Evolutionary conservation across 2,329 filamentous ascomycete genomes (phyloP).

Genomic region (Stenocarpella maydis): DNA sequence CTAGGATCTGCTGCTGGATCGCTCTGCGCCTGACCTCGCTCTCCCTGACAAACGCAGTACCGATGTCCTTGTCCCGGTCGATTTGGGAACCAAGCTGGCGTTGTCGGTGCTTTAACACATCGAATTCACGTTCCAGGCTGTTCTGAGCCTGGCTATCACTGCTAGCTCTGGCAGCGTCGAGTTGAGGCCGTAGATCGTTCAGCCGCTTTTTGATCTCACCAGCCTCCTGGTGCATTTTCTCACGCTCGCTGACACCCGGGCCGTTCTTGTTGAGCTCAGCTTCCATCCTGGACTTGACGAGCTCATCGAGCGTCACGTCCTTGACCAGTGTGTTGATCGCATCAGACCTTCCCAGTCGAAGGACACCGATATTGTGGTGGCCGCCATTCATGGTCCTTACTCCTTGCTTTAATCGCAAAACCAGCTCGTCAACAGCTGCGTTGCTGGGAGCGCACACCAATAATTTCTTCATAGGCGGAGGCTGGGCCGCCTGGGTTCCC

Average conservation of each 20-base stretch:
- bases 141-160: slow-evolving; percentile 57
- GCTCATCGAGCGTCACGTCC: slow-evolving; percentile 92
- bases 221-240: slow-evolving; percentile 70
- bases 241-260: slow-evolving; percentile 59
- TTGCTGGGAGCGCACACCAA: slow-evolving; percentile 98
- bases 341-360: slow-evolving; percentile 89
- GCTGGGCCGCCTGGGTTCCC: slow-evolving; percentile 44
- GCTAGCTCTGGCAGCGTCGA: slow-evolving; percentile 71
- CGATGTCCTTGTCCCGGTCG: slow-evolving; percentile 85
- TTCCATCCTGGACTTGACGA: slow-evolving; percentile 79
- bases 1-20: slow-evolving; percentile 89
- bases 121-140: slow-evolving; percentile 77
- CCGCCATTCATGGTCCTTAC: slow-evolving; percentile 80
- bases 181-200: slow-evolving; percentile 71
- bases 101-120: slow-evolving; percentile 79
- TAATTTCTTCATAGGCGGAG: slow-evolving; percentile 74
- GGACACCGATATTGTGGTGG: slow-evolving; percentile 80
- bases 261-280: slow-evolving; percentile 66
- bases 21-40: slow-evolving; percentile 84
- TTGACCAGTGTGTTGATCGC: slow-evolving; percentile 89
- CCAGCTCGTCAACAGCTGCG: slow-evolving; percentile 94
- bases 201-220: slow-evolving; percentile 79
- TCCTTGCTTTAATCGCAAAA: slow-evolving; percentile 88
- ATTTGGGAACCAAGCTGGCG: slow-evolving; percentile 80
- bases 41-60: slow-evolving; percentile 82